These are phyloP conservation scores for Phytopythium vexans DNA, from an alignment of 352 stramenopile genomes.

Conservation along the genomic window DNA sequence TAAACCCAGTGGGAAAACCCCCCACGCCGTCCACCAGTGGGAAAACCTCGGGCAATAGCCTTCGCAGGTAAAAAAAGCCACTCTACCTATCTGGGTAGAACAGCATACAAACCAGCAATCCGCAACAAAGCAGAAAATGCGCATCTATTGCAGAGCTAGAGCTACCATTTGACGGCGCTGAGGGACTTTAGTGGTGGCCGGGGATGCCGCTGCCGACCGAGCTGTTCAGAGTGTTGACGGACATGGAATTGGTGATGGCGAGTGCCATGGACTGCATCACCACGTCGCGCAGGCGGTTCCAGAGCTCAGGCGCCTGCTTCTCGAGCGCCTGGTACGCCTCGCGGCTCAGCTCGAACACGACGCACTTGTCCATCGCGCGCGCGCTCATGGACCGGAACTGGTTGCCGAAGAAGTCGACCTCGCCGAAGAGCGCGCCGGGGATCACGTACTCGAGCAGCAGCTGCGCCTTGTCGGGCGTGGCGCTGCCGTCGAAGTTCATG, in stretches of 20 bases:
- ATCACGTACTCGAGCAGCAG: conserved; percentile 68
- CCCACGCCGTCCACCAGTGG: too few relatives aligned
- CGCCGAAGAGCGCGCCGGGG: conserved; percentile 79
- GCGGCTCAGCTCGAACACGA: conserved; percentile 72
- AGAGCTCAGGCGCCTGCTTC: conserved; percentile 44
- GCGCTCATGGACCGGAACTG: conserved; percentile 70
- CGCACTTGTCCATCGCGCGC: conserved; percentile 38
- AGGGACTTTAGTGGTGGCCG: conserved; percentile 10
- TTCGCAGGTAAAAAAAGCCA: too few relatives aligned
- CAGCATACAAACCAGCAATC: conserved; percentile 6
- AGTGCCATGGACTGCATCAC: conserved; percentile 85
- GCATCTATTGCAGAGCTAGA: too few relatives aligned
- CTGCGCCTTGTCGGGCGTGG: conserved; percentile 40
- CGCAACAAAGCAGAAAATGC: background rate
- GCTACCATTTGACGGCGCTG: too few relatives aligned
- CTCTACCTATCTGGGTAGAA: too few relatives aligned
- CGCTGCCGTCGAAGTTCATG: conserved; percentile 72
- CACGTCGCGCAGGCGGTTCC: conserved; percentile 74
- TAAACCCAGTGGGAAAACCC: too few relatives aligned
- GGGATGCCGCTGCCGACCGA: conserved; percentile 10
- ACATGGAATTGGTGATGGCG: conserved; percentile 69
- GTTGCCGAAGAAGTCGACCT: conserved; percentile 82
- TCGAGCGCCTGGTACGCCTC: conserved; percentile 67
- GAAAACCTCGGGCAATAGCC: too few relatives aligned
- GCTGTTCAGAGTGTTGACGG: conserved; percentile 62